Conservation (phyloP, 2,329 filamentous ascomycete species). For the Alternaria viburni region DNA sequence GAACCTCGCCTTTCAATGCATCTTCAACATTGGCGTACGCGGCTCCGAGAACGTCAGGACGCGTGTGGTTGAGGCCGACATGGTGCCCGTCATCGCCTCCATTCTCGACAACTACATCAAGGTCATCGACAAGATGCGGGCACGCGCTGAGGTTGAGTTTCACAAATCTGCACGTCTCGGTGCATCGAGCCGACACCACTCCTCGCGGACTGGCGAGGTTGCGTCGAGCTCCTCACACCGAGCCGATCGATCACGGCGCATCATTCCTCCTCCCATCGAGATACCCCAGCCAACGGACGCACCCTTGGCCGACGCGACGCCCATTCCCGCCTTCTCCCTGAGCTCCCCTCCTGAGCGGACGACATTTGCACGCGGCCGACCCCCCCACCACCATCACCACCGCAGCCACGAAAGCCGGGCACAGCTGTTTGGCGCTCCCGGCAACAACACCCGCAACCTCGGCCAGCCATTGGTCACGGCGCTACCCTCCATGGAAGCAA, state of each 20-base stretch:
- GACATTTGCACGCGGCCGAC: constrained; percentile 65
- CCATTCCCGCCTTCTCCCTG: constrained; percentile 67
- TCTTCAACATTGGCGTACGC: constrained; percentile 97
- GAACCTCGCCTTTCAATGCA: constrained; percentile 98
- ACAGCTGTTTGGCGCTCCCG: constrained; percentile 37
- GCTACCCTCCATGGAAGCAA: constrained; percentile 69
- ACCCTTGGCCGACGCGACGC: constrained; percentile 65
- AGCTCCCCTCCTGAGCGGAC: constrained; percentile 75
- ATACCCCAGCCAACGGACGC: constrained; percentile 64
- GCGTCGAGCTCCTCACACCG: constrained; percentile 48
- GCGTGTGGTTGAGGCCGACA: constrained; percentile 95
- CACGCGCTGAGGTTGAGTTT: constrained; percentile 81
- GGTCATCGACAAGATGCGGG: constrained; percentile 88
- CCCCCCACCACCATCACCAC: constrained; percentile 58
- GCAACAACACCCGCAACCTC: constrained; percentile 51
- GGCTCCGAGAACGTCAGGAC: constrained; percentile 94
- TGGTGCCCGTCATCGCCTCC: constrained; percentile 98
- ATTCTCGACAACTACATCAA: constrained; percentile 99
- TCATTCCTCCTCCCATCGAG: constrained; percentile 85
- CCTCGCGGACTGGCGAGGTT: constrained; percentile 49
- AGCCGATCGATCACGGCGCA: constrained; percentile 65
- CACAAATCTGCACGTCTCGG: constrained; percentile 62
- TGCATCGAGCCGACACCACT: constrained; percentile 48
- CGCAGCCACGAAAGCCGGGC: constrained; percentile 56
- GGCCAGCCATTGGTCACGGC: constrained; percentile 72